Evolutionary conservation across 2,329 filamentous ascomycete genomes (phyloP), one percentile per base, ranked within the genome.

Genomic region (Didymella pinodella): DNA sequence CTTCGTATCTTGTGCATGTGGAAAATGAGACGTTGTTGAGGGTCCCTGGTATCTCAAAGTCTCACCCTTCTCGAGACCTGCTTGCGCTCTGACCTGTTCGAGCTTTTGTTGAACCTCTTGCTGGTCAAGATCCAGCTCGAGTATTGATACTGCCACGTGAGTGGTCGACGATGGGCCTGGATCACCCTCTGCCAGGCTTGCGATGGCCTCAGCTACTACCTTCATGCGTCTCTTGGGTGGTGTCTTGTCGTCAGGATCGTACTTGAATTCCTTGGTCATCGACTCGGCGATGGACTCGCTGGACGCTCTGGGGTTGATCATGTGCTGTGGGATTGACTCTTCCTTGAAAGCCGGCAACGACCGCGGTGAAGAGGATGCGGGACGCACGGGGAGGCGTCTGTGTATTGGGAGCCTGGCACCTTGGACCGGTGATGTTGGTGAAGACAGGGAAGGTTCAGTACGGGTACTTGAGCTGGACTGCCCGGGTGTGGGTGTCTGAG

Each of bases 361-460:
- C 20, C 22, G 47, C 29, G 11, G 28, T 6, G 18, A 32, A 22
- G 29, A n/a, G 29, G 18, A 2, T 14, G 29, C 25, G 29, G 28
- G 28, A 34, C 29, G 29, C 2, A 48, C 31, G 18, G 48, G 28
- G 7, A 51, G 16, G 10, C 36, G 36, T 18, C 22, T 32, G 28
- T 20, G 14, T 12, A 32, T 18, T 10, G 38, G 26, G n/a, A 51
- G 18, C 28, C 10, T 32, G 26, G 38, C 32, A 12, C 38, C 38
- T 25, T 51, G 48, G 18, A 43, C 4, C 25, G 38, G 38, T 22
- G 48, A 51, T 32, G 36, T 51, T 12, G 48, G 48, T 10, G 29
- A 28, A 2, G 38, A 32, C 7, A 32, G 46, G 3, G 25, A 8
- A 44, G 25, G 6, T 10, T 7, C 41, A 28, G 22, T 44, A 6